Conservation (phyloP, 1,284 basidiomycete species). For the Puccinia hordei region DNA sequence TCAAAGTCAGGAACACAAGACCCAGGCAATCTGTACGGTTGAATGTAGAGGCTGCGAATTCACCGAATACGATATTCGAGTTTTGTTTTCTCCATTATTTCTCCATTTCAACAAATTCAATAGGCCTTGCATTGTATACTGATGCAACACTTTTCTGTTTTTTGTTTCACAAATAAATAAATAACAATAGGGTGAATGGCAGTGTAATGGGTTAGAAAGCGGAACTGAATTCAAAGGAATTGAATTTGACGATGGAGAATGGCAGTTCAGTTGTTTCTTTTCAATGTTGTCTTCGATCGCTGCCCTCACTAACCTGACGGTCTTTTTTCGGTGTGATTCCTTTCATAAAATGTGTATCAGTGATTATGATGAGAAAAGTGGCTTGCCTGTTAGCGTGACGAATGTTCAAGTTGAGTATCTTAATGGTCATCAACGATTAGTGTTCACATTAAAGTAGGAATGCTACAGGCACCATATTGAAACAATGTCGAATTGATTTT, state of each 20-base stretch:
- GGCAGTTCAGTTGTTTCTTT: conserved; percentile 46
- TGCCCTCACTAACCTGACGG: neutral
- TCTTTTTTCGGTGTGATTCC: neutral
- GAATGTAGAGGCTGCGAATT: conserved; percentile 49
- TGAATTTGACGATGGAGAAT: conserved; percentile 50
- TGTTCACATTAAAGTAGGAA: neutral
- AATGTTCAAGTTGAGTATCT: conserved; percentile 38
- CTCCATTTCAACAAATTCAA: neutral
- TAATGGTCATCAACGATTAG: neutral
- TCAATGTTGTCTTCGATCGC: neutral
- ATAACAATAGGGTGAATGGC: conserved; percentile 33
- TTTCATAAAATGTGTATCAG: conserved; percentile 7
- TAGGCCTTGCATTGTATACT: neutral
- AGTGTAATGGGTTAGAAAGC: conserved; percentile 35
- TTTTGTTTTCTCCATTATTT: neutral
- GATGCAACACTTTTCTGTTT: neutral
- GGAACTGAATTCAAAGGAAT: conserved; percentile 35
- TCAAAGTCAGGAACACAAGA: conserved; percentile 16
- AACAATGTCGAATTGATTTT: neutral
- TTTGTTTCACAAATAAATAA: conserved; percentile 12
- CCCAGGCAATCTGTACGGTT: conserved; percentile 20
- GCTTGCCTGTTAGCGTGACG: conserved; percentile 37
- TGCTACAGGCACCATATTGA: neutral
- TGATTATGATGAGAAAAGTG: conserved; percentile 49
- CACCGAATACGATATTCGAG: conserved; percentile 46